Conservation (phyloP, 2,329 filamentous ascomycete species). For the Dendryphion nanum region DNA sequence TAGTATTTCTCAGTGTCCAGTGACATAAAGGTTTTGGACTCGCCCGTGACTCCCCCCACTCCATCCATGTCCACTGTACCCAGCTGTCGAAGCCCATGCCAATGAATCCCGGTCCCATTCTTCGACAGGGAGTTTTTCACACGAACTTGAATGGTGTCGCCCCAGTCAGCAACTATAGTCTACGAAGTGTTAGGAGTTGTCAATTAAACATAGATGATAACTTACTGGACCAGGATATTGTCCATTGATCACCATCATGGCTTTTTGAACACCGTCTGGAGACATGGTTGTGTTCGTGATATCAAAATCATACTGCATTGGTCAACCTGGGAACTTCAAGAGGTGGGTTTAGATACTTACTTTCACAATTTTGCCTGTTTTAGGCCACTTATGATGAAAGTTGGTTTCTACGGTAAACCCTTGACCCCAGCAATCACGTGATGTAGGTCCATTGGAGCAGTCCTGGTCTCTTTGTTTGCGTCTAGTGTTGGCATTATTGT, state of each 20-base stretch:
- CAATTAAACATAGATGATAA: conserved; percentile 6
- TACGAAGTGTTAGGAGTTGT: conserved; percentile 24
- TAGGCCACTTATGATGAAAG: conserved; percentile 43
- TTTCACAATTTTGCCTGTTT: conserved; percentile 39
- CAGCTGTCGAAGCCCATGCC: conserved; percentile 51
- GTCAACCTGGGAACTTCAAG: background rate
- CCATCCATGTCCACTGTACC: conserved; percentile 45
- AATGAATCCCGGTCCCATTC: conserved; percentile 54
- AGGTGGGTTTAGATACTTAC: conserved; percentile 11
- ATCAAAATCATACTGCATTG: conserved; percentile 43
- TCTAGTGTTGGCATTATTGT: no score
- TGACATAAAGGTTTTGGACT: no score
- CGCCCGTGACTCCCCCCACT: conserved; percentile 49
- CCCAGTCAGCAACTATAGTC: conserved; percentile 44
- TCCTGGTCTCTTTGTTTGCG: background rate
- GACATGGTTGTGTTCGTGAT: conserved; percentile 44
- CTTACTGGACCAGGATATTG: conserved; percentile 49
- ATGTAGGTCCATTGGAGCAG: conserved; percentile 35
- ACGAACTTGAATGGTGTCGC: conserved; percentile 39
- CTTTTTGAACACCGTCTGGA: conserved; percentile 46
- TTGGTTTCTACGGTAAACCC: conserved; percentile 45
- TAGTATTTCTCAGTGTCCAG: no score
- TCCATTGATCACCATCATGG: conserved; percentile 46
- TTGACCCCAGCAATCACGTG: conserved; percentile 37
- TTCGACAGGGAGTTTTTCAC: conserved; percentile 36